Percentiles rank a stretch among this genome's conserved stretches.
These are phyloP conservation scores for Garcia nutans DNA, from an alignment of 345 rosid species.

Conservation along the genomic window DNA sequence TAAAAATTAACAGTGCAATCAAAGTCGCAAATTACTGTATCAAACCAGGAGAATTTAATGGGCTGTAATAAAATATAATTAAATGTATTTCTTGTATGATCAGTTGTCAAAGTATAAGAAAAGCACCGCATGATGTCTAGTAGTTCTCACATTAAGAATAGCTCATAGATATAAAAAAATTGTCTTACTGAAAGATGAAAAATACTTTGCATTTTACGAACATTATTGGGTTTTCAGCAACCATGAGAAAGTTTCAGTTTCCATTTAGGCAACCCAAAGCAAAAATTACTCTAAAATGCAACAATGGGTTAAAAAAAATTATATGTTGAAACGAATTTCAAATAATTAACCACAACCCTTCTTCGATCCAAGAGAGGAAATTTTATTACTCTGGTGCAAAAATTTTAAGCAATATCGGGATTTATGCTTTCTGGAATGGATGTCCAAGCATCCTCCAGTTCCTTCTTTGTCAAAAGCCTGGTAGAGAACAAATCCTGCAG, in stretches of 20 bases:
- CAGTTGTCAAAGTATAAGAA: too few relatives aligned
- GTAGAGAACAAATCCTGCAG: constrained; percentile 30
- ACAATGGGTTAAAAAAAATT: background rate
- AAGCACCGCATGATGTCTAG: too few relatives aligned
- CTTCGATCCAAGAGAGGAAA: background rate
- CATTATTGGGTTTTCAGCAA: background rate
- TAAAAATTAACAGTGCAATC: too few relatives aligned
- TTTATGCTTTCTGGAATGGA: background rate
- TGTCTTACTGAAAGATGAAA: background rate
- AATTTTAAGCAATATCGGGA: background rate
- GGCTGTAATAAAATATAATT: too few relatives aligned
- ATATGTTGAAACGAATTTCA: background rate
- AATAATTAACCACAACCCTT: background rate
- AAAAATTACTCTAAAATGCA: background rate
- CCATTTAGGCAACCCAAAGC: background rate
- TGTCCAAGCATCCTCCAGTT: constrained; percentile 31
- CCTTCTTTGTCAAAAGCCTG: constrained; percentile 40
- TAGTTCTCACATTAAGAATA: too few relatives aligned
- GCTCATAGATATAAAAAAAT: too few relatives aligned
- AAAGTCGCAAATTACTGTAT: too few relatives aligned
- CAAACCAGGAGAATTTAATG: too few relatives aligned
- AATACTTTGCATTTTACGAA: too few relatives aligned
- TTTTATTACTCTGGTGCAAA: background rate
- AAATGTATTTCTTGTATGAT: too few relatives aligned
- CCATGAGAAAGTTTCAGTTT: background rate